Evolutionary conservation across 1,284 basidiomycete genomes (phyloP).

Genomic region (Puccinia brachypodii): DNA sequence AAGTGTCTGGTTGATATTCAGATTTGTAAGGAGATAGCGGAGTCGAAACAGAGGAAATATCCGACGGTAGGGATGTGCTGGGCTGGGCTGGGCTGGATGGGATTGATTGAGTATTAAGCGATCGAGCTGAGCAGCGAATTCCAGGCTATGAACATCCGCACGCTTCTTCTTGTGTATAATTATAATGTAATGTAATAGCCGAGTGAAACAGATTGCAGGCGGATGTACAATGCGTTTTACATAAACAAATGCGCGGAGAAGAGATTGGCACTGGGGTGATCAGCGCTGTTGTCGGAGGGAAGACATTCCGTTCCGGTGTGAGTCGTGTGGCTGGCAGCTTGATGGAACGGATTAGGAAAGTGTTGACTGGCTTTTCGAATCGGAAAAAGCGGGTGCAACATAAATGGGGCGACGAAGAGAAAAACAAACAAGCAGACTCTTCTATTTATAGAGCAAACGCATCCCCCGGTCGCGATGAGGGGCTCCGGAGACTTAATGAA

Average conservation of each 20-base stretch:
- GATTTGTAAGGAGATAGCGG: background rate
- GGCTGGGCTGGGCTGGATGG: background rate
- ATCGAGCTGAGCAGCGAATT: background rate
- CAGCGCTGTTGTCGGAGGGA: too few relatives aligned
- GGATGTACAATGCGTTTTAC: background rate
- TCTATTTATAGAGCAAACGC: too few relatives aligned
- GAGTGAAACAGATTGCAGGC: background rate
- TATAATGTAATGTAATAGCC: too few relatives aligned
- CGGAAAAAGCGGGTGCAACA: background rate
- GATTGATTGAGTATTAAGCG: constrained; percentile 1
- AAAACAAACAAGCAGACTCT: too few relatives aligned
- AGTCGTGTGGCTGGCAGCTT: too few relatives aligned
- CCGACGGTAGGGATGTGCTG: background rate
- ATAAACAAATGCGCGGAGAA: background rate
- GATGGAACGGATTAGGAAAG: background rate
- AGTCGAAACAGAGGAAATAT: background rate
- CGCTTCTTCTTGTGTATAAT: background rate
- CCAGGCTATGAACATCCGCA: background rate
- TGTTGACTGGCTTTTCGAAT: background rate
- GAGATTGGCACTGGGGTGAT: background rate
- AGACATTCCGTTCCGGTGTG: background rate
- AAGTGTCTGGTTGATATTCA: background rate
- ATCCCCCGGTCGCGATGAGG: too few relatives aligned
- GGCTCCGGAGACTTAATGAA: too few relatives aligned
- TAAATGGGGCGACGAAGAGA: too few relatives aligned